These are phyloP conservation scores for Strobilomyces dryophilus DNA, from an alignment of 768 basidiomycete genomes.

Conservation along the genomic window DNA sequence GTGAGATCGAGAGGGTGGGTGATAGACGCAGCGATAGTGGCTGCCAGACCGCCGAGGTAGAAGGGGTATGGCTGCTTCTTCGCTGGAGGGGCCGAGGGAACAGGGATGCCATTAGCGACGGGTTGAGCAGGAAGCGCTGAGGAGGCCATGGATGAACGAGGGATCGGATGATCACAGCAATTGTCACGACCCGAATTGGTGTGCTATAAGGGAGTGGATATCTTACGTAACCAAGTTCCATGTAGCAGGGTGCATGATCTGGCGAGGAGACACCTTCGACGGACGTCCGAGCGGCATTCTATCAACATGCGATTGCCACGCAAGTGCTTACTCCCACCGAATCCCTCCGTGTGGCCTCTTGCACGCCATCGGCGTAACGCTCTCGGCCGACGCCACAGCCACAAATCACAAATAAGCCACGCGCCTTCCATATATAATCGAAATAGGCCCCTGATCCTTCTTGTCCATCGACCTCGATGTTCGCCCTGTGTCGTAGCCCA, in stretches of 20 bases:
- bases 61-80: constrained; percentile 79
- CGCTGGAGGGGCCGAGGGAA: constrained; percentile 5
- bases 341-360: background rate
- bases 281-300: background rate
- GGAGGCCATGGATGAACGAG: constrained; percentile 14
- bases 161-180: too few species aligned
- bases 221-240: constrained; percentile 15
- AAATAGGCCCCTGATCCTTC: background rate
- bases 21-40: constrained; percentile 84
- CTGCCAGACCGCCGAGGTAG: constrained; percentile 84
- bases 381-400: background rate
- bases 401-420: background rate
- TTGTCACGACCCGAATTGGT: background rate
- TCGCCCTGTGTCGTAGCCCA: background rate
- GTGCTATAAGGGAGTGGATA: constrained; percentile 6
- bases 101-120: constrained; percentile 4
- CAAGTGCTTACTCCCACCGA: background rate
- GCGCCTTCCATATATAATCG: background rate
- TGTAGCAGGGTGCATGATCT: too few species aligned
- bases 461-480: background rate
- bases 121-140: constrained; percentile 8
- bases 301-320: background rate
- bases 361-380: background rate
- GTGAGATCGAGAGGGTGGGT: constrained; percentile 88
- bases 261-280: background rate